These are phyloP conservation scores for Sinapis alba DNA, from an alignment of 441 rosid species.

Conservation along the genomic window DNA sequence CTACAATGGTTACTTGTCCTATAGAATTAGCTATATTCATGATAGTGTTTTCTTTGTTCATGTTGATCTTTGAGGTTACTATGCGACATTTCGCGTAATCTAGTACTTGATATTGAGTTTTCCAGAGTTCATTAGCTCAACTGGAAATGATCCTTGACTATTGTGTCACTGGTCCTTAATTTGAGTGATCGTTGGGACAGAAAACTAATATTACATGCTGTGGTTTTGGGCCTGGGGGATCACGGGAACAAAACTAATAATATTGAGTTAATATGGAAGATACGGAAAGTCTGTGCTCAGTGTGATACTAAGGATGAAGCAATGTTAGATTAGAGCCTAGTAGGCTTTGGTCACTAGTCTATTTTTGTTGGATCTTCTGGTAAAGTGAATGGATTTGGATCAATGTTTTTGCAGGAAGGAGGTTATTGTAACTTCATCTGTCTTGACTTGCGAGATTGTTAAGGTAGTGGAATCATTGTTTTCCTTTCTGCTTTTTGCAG, in stretches of 20 bases:
- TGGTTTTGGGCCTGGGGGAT: too few species aligned
- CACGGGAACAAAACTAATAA: too few species aligned
- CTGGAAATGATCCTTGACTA: too few species aligned
- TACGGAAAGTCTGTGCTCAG: neutral
- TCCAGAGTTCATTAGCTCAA: too few species aligned
- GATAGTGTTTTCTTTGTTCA: neutral
- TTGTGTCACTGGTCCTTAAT: too few species aligned
- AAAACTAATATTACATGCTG: too few species aligned
- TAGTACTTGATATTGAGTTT: neutral
- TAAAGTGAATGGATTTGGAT: slow-evolving; percentile 11
- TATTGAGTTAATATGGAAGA: neutral
- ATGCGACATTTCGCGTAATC: neutral
- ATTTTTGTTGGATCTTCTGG: neutral
- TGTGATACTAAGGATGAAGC: neutral
- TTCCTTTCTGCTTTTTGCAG: neutral
- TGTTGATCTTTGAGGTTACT: neutral
- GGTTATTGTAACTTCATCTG: slow-evolving; percentile 90
- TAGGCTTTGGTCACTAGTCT: slow-evolving; percentile 8
- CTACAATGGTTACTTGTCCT: neutral
- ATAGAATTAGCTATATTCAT: neutral
- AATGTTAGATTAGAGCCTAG: neutral
- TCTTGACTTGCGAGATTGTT: slow-evolving; percentile 83
- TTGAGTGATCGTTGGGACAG: too few species aligned
- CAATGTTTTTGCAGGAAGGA: slow-evolving; percentile 53
- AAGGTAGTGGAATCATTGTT: slow-evolving; percentile 53